Evolutionary conservation across 441 rosid species (phyloP).

Genomic region (Bocquillonia castaneifolia): DNA sequence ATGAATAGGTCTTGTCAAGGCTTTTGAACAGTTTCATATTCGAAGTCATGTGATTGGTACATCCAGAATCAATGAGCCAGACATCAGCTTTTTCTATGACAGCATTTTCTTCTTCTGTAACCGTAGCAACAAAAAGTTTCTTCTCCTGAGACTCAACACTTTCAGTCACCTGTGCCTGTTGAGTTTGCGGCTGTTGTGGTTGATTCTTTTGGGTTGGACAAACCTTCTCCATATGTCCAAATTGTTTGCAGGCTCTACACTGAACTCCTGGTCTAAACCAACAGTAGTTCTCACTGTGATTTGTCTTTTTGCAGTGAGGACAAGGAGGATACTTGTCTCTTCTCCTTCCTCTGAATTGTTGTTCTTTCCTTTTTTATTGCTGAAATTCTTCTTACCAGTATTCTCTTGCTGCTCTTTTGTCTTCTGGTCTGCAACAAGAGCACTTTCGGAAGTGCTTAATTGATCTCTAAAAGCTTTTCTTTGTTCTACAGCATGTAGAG

Average conservation of each 20-base stretch:
- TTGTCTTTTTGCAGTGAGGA: slow-evolving; percentile 1
- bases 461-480: slow-evolving; percentile 1
- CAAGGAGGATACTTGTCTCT: not conserved
- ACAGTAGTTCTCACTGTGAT: not conserved
- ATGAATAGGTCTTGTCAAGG: not conserved
- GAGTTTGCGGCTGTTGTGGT: not conserved
- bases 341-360: not conserved
- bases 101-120: not conserved
- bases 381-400: not conserved
- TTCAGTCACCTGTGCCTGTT: not conserved
- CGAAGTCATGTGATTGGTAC: not conserved
- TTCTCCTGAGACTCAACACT: not conserved
- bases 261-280: not conserved
- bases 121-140: not conserved
- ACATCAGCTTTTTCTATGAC: not conserved
- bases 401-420: not conserved
- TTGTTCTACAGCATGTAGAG: not conserved
- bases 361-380: not conserved
- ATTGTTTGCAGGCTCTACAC: not conserved
- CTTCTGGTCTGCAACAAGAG: not conserved
- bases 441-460: not conserved
- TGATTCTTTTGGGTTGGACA: not conserved
- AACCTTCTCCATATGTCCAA: not conserved
- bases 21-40: not conserved
- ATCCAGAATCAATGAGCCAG: not conserved